Evolutionary conservation across 495 filamentous ascomycete species (phyloP).

Genomic region (Beverwykella pulmonaria): DNA sequence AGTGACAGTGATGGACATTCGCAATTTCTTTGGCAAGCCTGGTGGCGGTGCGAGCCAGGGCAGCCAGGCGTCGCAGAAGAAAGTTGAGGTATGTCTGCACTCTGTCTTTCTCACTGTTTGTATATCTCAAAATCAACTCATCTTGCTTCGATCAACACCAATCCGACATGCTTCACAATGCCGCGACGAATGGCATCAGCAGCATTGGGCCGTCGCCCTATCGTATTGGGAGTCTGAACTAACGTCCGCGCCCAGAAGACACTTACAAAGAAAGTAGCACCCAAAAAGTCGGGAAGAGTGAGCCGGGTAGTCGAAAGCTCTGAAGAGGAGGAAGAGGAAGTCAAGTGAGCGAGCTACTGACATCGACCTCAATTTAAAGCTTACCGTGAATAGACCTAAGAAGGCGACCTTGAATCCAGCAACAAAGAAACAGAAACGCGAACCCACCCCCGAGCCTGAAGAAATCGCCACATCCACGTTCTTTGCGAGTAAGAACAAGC

Average conservation of each 20-base stretch:
- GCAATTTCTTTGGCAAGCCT: slow-evolving; percentile 46
- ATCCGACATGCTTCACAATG: slow-evolving; percentile 5
- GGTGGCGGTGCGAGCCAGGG: slow-evolving; percentile 38
- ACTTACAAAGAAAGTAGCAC: slow-evolving; percentile 11
- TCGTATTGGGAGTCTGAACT: slow-evolving; percentile 8
- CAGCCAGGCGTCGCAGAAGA: slow-evolving; percentile 35
- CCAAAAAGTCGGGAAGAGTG: slow-evolving; percentile 26
- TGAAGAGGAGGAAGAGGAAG: slow-evolving; percentile 42
- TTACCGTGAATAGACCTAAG: slow-evolving; percentile 33
- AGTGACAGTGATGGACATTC: slow-evolving; percentile 48
- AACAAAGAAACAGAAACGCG: slow-evolving; percentile 43
- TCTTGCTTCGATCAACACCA: background rate
- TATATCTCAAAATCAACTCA: background rate
- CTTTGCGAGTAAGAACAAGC: slow-evolving; percentile 48
- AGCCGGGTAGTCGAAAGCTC: slow-evolving; percentile 40
- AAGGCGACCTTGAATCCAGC: slow-evolving; percentile 38
- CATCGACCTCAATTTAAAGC: background rate
- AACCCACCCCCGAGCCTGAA: slow-evolving; percentile 36
- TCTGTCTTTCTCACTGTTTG: background rate
- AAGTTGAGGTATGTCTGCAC: slow-evolving; percentile 35
- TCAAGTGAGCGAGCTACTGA: slow-evolving; percentile 15
- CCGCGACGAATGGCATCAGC: background rate
- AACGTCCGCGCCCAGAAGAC: slow-evolving; percentile 6
- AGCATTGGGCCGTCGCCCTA: background rate
- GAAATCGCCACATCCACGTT: slow-evolving; percentile 46